Evolutionary conservation across 2,329 filamentous ascomycete genomes (phyloP).

Genomic region (Aureobasidium leucospermi): DNA sequence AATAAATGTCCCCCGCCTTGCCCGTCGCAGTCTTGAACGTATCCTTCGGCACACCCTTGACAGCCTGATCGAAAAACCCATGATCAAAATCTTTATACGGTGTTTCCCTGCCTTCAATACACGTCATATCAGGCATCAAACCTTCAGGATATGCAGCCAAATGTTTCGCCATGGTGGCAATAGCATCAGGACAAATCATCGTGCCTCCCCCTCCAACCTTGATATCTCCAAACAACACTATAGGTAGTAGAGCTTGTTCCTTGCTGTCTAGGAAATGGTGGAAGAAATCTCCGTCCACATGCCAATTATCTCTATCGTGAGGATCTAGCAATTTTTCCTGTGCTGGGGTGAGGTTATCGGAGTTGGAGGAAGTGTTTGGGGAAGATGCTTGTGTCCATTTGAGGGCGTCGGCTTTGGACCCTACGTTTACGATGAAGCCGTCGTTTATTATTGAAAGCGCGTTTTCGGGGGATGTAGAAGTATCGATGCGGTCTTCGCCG

Average conservation of each 20-base stretch:
- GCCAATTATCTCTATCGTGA: conserved; percentile 52
- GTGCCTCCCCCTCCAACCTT: conserved; percentile 55
- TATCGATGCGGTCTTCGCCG: conserved; percentile 48
- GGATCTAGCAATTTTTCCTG: background rate
- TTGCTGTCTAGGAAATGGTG: conserved; percentile 63
- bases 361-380: background rate
- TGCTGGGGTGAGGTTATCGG: background rate
- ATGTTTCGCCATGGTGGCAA: conserved; percentile 50
- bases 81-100: conserved; percentile 29
- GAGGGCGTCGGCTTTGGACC: conserved; percentile 45
- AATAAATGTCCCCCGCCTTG: conserved; percentile 48
- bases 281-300: conserved; percentile 67
- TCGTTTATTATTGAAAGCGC: conserved; percentile 47
- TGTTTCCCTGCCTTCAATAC: conserved; percentile 40
- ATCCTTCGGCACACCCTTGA: conserved; percentile 24
- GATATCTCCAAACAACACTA: conserved; percentile 61
- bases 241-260: conserved; percentile 62
- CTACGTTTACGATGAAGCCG: conserved; percentile 63
- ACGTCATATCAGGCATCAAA: conserved; percentile 58
- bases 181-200: conserved; percentile 54
- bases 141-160: conserved; percentile 51
- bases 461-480: conserved; percentile 33
- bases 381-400: conserved; percentile 38
- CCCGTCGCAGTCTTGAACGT: conserved; percentile 51
- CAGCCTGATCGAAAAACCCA: conserved; percentile 38